phyloP scores from a whole-genome alignment of 176 grass and related monocot species.

The Puya raimondii region DNA sequence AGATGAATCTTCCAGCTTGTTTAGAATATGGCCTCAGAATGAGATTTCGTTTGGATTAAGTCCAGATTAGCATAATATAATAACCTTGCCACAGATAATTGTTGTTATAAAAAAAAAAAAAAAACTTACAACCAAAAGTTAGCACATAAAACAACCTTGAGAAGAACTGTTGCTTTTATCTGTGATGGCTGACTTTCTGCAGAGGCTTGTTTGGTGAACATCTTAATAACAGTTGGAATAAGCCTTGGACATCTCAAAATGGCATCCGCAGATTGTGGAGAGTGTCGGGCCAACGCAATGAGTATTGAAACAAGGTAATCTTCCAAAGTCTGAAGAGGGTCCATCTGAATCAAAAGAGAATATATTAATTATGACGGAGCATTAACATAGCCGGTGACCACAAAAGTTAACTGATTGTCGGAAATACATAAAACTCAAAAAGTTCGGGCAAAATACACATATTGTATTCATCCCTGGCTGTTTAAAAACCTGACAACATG shows the following conservation, averaged over 20 bases:
- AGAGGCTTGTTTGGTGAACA: constrained; percentile 48
- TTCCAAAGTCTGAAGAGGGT: constrained; percentile 55
- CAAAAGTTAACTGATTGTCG: no score
- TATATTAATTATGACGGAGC: background rate
- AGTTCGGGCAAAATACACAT: background rate
- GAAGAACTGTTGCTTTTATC: constrained; percentile 56
- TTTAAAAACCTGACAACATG: no score
- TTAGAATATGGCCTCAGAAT: no score
- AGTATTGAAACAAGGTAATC: constrained; percentile 77
- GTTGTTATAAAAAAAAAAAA: background rate
- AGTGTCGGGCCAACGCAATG: constrained; percentile 83
- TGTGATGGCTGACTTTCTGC: constrained; percentile 42
- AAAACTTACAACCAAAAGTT: background rate
- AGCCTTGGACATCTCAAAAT: constrained; percentile 69
- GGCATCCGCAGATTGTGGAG: constrained; percentile 69
- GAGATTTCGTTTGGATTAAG: background rate
- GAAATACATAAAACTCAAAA: background rate
- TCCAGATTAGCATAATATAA: no score
- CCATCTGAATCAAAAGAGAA: constrained; percentile 52
- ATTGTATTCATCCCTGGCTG: background rate
- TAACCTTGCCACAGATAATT: no score
- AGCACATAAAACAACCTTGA: constrained; percentile 54
- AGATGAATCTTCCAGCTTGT: no score
- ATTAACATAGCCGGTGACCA: background rate
- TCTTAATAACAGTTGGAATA: constrained; percentile 58